Percentiles rank a stretch among this genome's conserved stretches.
Conservation (phyloP, 1,284 basidiomycete species). For the Thelephora terrestris region DNA sequence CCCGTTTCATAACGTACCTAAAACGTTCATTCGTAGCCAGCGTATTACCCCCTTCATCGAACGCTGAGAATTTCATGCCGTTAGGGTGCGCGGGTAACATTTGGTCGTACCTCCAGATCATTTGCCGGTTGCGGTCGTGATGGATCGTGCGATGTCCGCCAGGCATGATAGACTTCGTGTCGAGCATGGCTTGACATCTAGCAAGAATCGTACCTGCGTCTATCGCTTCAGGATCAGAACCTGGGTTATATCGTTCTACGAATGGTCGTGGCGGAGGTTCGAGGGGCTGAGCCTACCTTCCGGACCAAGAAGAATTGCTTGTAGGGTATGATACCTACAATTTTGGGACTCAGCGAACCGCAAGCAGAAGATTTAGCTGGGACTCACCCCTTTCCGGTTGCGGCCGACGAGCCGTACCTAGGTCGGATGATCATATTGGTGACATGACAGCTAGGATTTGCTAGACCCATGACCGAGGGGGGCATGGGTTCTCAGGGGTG, state of each 20-base stretch:
- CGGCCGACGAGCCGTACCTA: constrained; percentile 71
- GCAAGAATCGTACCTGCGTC: constrained; percentile 71
- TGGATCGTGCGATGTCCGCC: constrained; percentile 66
- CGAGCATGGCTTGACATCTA: constrained; percentile 62
- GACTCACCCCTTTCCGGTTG: constrained; percentile 75
- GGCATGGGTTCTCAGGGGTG: too few relatives aligned
- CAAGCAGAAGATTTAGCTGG: constrained; percentile 1
- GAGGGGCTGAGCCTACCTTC: constrained; percentile 44
- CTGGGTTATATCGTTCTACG: constrained; percentile 19
- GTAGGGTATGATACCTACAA: constrained; percentile 83
- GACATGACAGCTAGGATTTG: neutral
- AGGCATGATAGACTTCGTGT: constrained; percentile 57
- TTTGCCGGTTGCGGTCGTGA: constrained; percentile 83
- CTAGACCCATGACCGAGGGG: too few relatives aligned
- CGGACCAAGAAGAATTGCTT: constrained; percentile 84
- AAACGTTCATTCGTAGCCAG: constrained; percentile 95
- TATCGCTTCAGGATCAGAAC: constrained; percentile 78
- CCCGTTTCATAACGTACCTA: constrained; percentile 28
- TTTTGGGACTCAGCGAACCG: constrained; percentile 4
- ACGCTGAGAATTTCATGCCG: constrained; percentile 88
- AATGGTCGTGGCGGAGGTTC: constrained; percentile 1
- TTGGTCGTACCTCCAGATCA: constrained; percentile 86
- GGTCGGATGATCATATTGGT: constrained; percentile 1
- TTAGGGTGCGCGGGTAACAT: constrained; percentile 78
- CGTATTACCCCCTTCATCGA: constrained; percentile 71